Conservation (phyloP, 1,284 basidiomycete species). For the Sanguinoderma infundibulare region DNA sequence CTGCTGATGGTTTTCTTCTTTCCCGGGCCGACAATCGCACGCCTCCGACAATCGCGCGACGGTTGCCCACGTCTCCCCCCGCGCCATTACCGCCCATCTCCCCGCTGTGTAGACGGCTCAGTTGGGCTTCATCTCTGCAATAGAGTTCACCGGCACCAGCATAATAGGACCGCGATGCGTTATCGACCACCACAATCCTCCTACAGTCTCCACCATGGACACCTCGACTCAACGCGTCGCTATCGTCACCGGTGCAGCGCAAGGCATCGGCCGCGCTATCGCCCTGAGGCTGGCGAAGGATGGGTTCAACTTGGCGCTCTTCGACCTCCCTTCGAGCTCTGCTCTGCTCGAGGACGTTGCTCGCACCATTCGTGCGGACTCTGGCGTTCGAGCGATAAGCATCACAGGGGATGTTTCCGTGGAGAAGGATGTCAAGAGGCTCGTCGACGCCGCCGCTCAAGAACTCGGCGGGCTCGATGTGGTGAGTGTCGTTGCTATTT, state of each 20-base stretch:
- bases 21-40: too few relatives aligned
- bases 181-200: too few relatives aligned
- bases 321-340: constrained; percentile 30
- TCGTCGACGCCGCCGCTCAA: constrained; percentile 32
- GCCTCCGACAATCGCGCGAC: too few relatives aligned
- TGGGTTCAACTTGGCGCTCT: constrained; percentile 32
- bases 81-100: too few relatives aligned
- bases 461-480: constrained; percentile 33
- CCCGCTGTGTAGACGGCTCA: too few relatives aligned
- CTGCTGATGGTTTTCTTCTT: too few relatives aligned
- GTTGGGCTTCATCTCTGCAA: too few relatives aligned
- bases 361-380: constrained; percentile 22
- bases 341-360: constrained; percentile 25
- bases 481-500: background rate
- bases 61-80: too few relatives aligned
- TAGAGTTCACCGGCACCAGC: too few relatives aligned
- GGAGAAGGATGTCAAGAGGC: constrained; percentile 35
- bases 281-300: constrained; percentile 32
- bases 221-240: background rate
- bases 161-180: too few relatives aligned
- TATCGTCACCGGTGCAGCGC: background rate
- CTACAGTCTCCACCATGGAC: too few relatives aligned
- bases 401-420: constrained; percentile 34
- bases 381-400: constrained; percentile 23
- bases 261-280: background rate